Base-by-base conservation (phyloP, 225 moss, liverwort and hornwort genomes). In the Sphagnum tenellum region DNA sequence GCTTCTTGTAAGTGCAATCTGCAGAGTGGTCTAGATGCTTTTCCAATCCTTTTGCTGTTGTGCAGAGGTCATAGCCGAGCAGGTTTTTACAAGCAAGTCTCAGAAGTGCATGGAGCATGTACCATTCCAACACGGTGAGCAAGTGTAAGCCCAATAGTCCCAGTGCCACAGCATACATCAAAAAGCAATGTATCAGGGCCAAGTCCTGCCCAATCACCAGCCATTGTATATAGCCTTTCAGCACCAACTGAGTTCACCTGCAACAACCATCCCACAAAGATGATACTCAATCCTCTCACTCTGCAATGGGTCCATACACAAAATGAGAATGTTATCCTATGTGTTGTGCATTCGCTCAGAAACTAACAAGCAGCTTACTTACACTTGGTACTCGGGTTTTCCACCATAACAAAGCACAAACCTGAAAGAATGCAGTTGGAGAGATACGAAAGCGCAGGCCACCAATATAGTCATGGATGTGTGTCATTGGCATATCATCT, bases 101-200 rank as follows among this genome's bases (percentile, higher is more conserved):
- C 29, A 29, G 29, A 29, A 29, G 1, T 29, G 29, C 29, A 29
- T 29, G 29, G 29, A 12, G 8, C 62, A 12, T 51, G 56, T 82
- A 98, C 98, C 98, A 98, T 72, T 76, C 98, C 98, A 69, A 98
- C 98, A 50, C 87, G 89, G 66, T 88, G 87, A 50, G 98, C 98
- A 50, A 98, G 84, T 47, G 93, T 91, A 68, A 98, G 81, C 55
- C 98, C 98, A 70, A 98, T 98, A 47, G 98, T 91, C 71, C 98
- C 98, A 56, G 98, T 98, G 61, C 98, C 98, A 76, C 98, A 98
- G 63, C 98, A 98, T 13, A 98, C 93, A 73, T 98, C 98, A 75
- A 98, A 98, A 7, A 98, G 84, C 70, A 98, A 72, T 10, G 98
- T 98, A 49, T 98, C 93, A 52, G 83, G 80, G 71, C 85, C 87